These are phyloP conservation scores for Penicillium pancosmium DNA, from an alignment of 495 filamentous ascomycete species.

Conservation along the genomic window DNA sequence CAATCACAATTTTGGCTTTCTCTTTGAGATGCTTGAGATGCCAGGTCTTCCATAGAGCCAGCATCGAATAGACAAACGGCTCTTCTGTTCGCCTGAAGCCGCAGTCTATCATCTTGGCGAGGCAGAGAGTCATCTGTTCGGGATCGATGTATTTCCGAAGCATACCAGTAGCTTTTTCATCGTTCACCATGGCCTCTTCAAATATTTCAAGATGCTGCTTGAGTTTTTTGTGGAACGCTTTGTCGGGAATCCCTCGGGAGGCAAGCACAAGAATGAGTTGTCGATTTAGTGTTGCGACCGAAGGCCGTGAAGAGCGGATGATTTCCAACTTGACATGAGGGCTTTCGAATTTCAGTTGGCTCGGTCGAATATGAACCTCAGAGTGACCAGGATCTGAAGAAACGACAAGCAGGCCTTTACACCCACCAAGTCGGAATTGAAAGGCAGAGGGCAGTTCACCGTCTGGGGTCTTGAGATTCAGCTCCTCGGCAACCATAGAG, in stretches of 20 bases:
- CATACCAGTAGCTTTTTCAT: constrained; percentile 60
- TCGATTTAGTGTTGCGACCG: constrained; percentile 77
- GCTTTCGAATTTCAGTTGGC: constrained; percentile 86
- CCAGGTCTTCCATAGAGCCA: constrained; percentile 80
- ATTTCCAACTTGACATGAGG: constrained; percentile 76
- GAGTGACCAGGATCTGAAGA: constrained; percentile 60
- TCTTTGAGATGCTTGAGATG: constrained; percentile 86
- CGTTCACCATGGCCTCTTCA: constrained; percentile 66
- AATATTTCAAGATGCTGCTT: constrained; percentile 63
- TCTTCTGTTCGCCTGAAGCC: constrained; percentile 79
- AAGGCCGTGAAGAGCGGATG: constrained; percentile 74
- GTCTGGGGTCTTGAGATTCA: constrained; percentile 53
- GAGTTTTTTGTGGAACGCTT: constrained; percentile 69
- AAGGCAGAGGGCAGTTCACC: constrained; percentile 71
- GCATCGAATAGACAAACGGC: constrained; percentile 77
- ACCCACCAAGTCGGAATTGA: constrained; percentile 90
- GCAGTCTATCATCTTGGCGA: constrained; percentile 73
- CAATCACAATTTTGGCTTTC: constrained; percentile 82
- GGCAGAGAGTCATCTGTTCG: constrained; percentile 73
- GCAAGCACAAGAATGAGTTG: constrained; percentile 88
- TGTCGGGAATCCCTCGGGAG: constrained; percentile 69
- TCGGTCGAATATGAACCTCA: constrained; percentile 76
- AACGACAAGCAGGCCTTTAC: constrained; percentile 83
- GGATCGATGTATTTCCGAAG: constrained; percentile 80
- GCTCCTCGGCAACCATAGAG: constrained; percentile 64